Conservation (phyloP, 2,329 filamentous ascomycete species). For the Venturia carpophila region DNA sequence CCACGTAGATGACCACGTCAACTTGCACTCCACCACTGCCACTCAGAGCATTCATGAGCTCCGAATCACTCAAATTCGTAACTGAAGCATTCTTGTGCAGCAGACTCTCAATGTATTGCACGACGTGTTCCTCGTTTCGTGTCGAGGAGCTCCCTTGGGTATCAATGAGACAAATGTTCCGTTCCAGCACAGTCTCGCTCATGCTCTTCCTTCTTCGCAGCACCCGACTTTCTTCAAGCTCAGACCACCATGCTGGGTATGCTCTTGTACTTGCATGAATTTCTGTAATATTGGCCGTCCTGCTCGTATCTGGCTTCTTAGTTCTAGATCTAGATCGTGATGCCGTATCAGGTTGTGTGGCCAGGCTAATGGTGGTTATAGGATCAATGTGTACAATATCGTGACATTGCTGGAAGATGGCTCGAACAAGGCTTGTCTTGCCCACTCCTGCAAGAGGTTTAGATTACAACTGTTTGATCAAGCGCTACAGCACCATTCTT, state of each 20-base stretch:
- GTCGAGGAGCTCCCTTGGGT: constrained; percentile 54
- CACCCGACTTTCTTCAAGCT: constrained; percentile 59
- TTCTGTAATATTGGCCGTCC: constrained; percentile 29
- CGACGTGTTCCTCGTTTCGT: constrained; percentile 32
- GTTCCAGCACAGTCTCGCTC: constrained; percentile 71
- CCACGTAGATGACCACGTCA: constrained; percentile 76
- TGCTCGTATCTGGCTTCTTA: not conserved
- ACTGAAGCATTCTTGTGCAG: constrained; percentile 57
- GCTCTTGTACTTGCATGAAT: constrained; percentile 44
- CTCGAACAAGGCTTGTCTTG: constrained; percentile 83
- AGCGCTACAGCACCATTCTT: constrained; percentile 22
- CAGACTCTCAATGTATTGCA: constrained; percentile 52
- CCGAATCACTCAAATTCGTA: constrained; percentile 57
- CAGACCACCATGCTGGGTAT: constrained; percentile 84
- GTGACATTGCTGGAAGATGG: constrained; percentile 76
- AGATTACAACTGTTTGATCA: not conserved
- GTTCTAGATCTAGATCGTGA: constrained; percentile 17
- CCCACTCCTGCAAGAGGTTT: constrained; percentile 54
- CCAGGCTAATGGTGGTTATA: constrained; percentile 30
- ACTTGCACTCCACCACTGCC: constrained; percentile 77
- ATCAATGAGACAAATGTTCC: constrained; percentile 91
- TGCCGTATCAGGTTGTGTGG: constrained; percentile 22
- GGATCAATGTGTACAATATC: constrained; percentile 92
- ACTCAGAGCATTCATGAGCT: constrained; percentile 69
- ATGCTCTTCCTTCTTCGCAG: constrained; percentile 59